phyloP scores from a whole-genome alignment of 2,329 filamentous ascomycete species.

The Bipolaris sorokiniana region DNA sequence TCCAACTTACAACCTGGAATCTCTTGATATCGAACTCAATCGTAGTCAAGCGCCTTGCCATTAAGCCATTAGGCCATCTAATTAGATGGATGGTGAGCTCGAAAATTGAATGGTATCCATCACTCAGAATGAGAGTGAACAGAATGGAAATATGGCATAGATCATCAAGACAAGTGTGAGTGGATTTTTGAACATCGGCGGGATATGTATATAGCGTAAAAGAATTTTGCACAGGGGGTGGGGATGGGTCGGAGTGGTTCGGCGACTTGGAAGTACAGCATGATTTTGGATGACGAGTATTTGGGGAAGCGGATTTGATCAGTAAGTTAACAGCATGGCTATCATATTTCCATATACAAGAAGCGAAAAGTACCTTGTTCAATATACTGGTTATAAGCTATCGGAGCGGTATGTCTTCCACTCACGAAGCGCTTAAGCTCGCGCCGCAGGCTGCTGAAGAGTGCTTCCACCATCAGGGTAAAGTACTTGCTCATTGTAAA shows the following conservation, averaged over 20 bases:
- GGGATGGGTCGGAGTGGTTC: constrained; percentile 11
- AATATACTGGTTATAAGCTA: neutral
- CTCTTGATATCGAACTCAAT: constrained; percentile 41
- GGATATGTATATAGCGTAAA: constrained; percentile 3
- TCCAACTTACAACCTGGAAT: constrained; percentile 33
- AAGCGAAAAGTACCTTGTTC: neutral
- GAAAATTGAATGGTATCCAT: neutral
- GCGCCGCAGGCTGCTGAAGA: constrained; percentile 17
- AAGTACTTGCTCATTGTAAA: constrained; percentile 61
- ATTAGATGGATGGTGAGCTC: neutral
- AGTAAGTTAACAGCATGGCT: neutral
- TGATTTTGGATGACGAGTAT: neutral
- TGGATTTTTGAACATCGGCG: neutral
- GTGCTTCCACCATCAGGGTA: constrained; percentile 56
- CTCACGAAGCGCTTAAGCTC: constrained; percentile 56
- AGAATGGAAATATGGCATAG: neutral
- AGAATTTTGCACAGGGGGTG: constrained; percentile 13
- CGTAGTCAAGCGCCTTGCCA: constrained; percentile 65
- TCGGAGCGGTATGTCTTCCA: neutral
- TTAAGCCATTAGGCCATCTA: constrained; percentile 54
- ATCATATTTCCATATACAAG: neutral
- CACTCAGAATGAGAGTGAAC: too few relatives aligned
- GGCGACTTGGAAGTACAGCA: neutral
- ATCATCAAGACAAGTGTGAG: too few relatives aligned
- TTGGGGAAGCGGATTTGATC: neutral